Evolutionary conservation across 1,139 yeast species (phyloP).

Genomic region (Candida tunisiensis): DNA sequence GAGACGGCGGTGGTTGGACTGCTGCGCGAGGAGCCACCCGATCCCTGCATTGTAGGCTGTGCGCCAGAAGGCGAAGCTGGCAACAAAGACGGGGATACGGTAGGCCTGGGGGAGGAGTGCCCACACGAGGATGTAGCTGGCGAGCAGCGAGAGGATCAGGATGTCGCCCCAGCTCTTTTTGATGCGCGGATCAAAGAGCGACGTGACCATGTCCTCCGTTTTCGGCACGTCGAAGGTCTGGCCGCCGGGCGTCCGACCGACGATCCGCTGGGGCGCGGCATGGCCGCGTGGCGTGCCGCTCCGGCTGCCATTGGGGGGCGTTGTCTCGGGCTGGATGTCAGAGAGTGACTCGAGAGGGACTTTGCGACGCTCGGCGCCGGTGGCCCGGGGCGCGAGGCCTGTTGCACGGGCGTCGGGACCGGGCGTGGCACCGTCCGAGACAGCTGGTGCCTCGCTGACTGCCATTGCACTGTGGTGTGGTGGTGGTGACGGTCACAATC

Average conservation of each 20-base stretch:
- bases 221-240: conserved; percentile 46
- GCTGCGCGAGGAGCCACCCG: conserved; percentile 52
- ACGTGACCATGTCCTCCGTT: conserved; percentile 77
- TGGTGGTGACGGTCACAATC: no score
- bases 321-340: no score
- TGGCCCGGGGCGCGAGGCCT: no score
- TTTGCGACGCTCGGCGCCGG: no score
- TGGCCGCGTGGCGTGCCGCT: no score
- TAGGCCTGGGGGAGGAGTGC: conserved; percentile 14
- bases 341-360: no score
- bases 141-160: conserved; percentile 35
- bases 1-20: conserved; percentile 41
- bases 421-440: no score
- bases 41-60: conserved; percentile 65
- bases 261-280: background rate
- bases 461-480: no score
- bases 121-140: conserved; percentile 36
- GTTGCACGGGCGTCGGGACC: no score
- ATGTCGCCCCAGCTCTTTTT: conserved; percentile 54
- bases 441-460: no score
- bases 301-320: no score
- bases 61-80: conserved; percentile 61
- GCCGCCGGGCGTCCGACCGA: conserved; percentile 15
- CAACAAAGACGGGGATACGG: conserved; percentile 31
- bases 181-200: conserved; percentile 62